Percentiles rank a stretch among this genome's conserved stretches.
phyloP scores from a whole-genome alignment of 2,329 filamentous ascomycete genomes.

The Alternaria gansuensis region DNA sequence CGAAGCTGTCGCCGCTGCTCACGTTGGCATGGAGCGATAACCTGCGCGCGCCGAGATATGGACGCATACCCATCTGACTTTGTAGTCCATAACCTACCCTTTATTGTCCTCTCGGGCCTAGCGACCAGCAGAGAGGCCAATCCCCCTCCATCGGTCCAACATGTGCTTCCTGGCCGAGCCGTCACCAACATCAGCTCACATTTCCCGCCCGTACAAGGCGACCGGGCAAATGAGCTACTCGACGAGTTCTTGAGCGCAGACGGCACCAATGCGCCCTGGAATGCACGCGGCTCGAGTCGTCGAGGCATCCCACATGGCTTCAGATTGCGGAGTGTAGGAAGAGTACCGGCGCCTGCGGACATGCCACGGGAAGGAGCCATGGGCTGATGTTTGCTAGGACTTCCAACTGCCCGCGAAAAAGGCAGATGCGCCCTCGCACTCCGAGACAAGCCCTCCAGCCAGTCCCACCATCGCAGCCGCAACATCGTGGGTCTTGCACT shows the following conservation, averaged over 20 bases:
- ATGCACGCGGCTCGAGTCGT: slow-evolving; percentile 61
- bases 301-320: slow-evolving; percentile 64
- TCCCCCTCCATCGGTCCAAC: slow-evolving; percentile 57
- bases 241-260: slow-evolving; percentile 73
- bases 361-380: slow-evolving; percentile 20
- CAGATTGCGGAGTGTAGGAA: slow-evolving; percentile 76
- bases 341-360: slow-evolving; percentile 67
- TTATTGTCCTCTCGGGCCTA: slow-evolving; percentile 83
- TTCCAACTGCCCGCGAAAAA: slow-evolving; percentile 70
- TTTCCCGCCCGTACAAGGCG: slow-evolving; percentile 70
- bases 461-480: slow-evolving; percentile 63
- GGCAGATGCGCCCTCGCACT: slow-evolving; percentile 66
- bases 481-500: slow-evolving; percentile 72
- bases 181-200: slow-evolving; percentile 74
- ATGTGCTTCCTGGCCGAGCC: slow-evolving; percentile 54
- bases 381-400: slow-evolving; percentile 52
- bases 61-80: slow-evolving; percentile 82
- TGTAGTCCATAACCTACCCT: slow-evolving; percentile 84
- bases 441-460: slow-evolving; percentile 60
- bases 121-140: slow-evolving; percentile 44
- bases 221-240: slow-evolving; percentile 71
- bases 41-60: slow-evolving; percentile 61
- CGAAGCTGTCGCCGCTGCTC: slow-evolving; percentile 18
- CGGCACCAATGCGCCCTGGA: slow-evolving; percentile 72
- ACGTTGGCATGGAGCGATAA: slow-evolving; percentile 43